A percentile compares a stretch with the other conserved stretches of the same genome.
Evolutionary conservation across 2,329 filamentous ascomycete species (phyloP).

Genomic region (Thyridium curvatum): DNA sequence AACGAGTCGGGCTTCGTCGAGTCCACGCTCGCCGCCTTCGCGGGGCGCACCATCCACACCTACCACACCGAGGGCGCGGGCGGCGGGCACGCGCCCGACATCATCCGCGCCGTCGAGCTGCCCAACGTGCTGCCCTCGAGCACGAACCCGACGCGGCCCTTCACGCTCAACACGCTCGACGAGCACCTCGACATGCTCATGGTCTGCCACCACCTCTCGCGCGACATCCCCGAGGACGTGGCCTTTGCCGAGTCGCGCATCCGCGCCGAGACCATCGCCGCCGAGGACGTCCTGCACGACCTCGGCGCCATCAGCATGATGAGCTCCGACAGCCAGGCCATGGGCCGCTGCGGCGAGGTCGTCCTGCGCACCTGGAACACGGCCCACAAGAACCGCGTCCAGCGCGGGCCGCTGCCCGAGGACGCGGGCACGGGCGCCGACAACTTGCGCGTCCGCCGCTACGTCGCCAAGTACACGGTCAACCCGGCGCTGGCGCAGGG

Average conservation of each 20-base stretch:
- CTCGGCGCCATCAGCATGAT: conserved; percentile 97
- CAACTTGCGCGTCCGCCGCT: conserved; percentile 87
- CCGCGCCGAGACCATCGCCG: conserved; percentile 91
- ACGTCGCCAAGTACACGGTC: conserved; percentile 93
- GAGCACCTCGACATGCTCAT: conserved; percentile 98
- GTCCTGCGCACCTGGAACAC: conserved; percentile 94
- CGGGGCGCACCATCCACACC: conserved; percentile 83
- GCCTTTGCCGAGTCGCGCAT: conserved; percentile 94
- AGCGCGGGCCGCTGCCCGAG: conserved; percentile 70
- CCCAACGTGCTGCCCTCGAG: conserved; percentile 82
- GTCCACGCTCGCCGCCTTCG: conserved; percentile 80
- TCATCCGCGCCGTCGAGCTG: conserved; percentile 88
- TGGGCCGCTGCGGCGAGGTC: conserved; percentile 94
- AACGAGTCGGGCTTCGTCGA: conserved; percentile 98
- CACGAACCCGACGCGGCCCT: conserved; percentile 89
- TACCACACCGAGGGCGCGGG: conserved; percentile 97
- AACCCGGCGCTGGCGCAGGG: conserved; percentile 90
- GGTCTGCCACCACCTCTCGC: conserved; percentile 92
- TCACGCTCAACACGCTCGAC: conserved; percentile 85
- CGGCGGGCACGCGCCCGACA: conserved; percentile 91
- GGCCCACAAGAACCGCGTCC: conserved; percentile 90
- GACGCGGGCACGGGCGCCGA: conserved; percentile 72
- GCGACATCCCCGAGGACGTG: conserved; percentile 91
- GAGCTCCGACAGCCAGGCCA: conserved; percentile 90
- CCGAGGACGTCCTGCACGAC: conserved; percentile 93